Evolutionary conservation across 495 filamentous ascomycete species (phyloP).

Genomic region (Lepidopterella palustris): DNA sequence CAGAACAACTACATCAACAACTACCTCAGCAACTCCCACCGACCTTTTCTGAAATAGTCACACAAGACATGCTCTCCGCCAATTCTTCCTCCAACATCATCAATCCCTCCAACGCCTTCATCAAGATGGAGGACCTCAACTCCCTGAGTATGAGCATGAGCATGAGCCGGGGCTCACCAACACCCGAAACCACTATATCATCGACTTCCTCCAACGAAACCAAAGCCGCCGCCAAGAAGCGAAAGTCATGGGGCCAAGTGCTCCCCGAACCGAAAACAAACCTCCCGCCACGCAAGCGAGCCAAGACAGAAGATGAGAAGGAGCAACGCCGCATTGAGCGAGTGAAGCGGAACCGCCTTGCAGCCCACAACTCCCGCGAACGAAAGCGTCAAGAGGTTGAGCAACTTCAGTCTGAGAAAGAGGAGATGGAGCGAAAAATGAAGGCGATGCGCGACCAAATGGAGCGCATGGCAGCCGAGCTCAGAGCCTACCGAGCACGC

Average conservation of each 20-base stretch:
- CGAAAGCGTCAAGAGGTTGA: constrained; percentile 93
- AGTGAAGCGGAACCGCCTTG: constrained; percentile 89
- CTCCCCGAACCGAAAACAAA: constrained; percentile 95
- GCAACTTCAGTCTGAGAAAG: constrained; percentile 70
- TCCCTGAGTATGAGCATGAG: no score
- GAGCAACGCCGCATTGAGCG: constrained; percentile 96
- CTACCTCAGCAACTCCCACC: background rate
- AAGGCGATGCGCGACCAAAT: constrained; percentile 61
- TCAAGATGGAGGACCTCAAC: constrained; percentile 32
- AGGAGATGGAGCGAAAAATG: constrained; percentile 57
- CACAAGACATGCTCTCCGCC: background rate
- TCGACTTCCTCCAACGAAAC: constrained; percentile 5
- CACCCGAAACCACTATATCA: background rate
- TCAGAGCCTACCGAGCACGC: constrained; percentile 45
- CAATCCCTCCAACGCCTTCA: constrained; percentile 15
- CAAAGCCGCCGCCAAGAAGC: constrained; percentile 81
- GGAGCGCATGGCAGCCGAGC: constrained; percentile 54
- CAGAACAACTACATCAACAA: background rate
- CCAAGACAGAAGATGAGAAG: constrained; percentile 96
- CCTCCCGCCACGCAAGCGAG: constrained; percentile 91
- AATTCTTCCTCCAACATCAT: constrained; percentile 9
- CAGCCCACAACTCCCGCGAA: constrained; percentile 92
- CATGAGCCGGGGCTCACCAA: background rate
- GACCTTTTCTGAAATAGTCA: constrained; percentile 10
- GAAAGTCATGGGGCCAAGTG: constrained; percentile 98